A percentile compares a stretch with the other conserved stretches of the same genome.
Conservation (phyloP, 208 protist species). For the Trypanosoma theileri region DNA sequence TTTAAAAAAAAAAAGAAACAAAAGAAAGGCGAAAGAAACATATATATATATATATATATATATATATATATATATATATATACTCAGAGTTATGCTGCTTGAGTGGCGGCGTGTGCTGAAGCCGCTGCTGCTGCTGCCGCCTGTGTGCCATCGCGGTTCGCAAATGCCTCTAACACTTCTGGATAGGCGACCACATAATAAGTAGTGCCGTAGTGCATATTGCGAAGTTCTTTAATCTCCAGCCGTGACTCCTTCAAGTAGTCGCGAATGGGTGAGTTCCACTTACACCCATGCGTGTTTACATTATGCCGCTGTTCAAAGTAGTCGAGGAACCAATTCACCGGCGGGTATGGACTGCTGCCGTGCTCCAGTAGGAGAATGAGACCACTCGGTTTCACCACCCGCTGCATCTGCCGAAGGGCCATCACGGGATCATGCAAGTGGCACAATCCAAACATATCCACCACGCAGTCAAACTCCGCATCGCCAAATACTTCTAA, state of each 20-base stretch:
- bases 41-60: background rate
- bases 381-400: conserved; percentile 87
- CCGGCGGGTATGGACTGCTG: conserved; percentile 67
- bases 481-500: conserved; percentile 75
- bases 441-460: conserved; percentile 92
- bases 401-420: conserved; percentile 87
- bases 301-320: conserved; percentile 75
- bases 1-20: no score
- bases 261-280: conserved; percentile 79
- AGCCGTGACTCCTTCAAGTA: conserved; percentile 79
- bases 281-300: conserved; percentile 87
- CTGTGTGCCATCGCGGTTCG: conserved; percentile 33
- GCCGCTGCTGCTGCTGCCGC: background rate
- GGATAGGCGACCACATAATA: conserved; percentile 90
- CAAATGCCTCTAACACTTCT: conserved; percentile 71
- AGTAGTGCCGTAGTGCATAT: conserved; percentile 92
- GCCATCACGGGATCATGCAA: conserved; percentile 89
- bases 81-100: background rate
- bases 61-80: background rate
- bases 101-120: background rate
- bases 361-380: conserved; percentile 92
- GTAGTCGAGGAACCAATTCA: conserved; percentile 89
- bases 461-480: conserved; percentile 90
- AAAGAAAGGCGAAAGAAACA: background rate
- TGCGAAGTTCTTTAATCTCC: conserved; percentile 79